Base-by-base conservation (phyloP, 1,284 basidiomycete species). In the Chiua sp. region DNA sequence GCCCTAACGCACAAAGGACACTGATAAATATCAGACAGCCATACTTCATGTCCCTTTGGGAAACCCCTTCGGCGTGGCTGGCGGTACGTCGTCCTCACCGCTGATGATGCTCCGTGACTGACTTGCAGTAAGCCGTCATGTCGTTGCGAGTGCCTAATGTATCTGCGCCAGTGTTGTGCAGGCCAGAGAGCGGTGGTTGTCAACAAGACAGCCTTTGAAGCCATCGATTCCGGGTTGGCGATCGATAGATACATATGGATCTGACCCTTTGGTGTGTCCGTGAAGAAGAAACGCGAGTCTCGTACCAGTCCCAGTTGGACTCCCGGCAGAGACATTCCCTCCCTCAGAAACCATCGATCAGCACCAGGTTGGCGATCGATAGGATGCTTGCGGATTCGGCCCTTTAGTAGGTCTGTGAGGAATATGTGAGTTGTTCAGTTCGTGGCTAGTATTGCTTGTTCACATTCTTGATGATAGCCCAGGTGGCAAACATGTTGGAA, bases 41-140 rank as follows among this genome's bases (percentile, higher is more conserved):
- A 0, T 12, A 33, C 37, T 0, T 1, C 32, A 32, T 5, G 28
- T 63, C 30, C 47, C 59, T 18, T 65, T 10, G 72, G 75, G 74
- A 72, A 75, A 73, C 72, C 72, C 75, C 75, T 72, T 76, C 73
- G 74, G 73, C 54, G 42, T 62, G 63, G 61, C 52, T 39, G 42
- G 49, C 39, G 60, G 71, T 68, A 47, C 3, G 68, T 59, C 23
- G 46, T 15, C 30, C 0, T 42, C 18, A 12, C 4, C 7, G 26
- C 7, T 4, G 30, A 39, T 48, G 26, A 51, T 8, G 16, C 12
- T 32, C 23, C 26, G 42, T 39, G 1, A 13, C 61, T 70, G 53
- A 74, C 37, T 30, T 3, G 8, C 3, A 8, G 1, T 22, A 12
- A 65, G 63, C 60, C 60, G 52, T 46, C 42, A 22, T 18, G 61